Conservation (phyloP, 495 filamentous ascomycete species). For the Oidiodendron maius region DNA sequence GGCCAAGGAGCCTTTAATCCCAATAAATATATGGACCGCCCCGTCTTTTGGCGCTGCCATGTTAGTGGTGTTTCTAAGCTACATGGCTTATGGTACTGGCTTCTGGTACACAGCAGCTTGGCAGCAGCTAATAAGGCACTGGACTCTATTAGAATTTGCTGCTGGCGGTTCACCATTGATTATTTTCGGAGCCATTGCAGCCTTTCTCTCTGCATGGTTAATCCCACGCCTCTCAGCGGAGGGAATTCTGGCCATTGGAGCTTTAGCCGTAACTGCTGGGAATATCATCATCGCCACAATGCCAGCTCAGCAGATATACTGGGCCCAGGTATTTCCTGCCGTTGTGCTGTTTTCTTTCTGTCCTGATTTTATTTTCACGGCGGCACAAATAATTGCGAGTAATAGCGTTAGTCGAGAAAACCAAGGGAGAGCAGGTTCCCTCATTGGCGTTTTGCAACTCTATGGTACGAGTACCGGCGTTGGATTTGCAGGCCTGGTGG, state of each 20-base stretch:
- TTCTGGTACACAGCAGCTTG: slow-evolving; percentile 44
- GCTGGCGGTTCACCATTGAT: slow-evolving; percentile 37
- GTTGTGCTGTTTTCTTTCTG: slow-evolving; percentile 37
- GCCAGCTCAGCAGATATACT: slow-evolving; percentile 42
- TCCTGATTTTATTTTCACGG: slow-evolving; percentile 46
- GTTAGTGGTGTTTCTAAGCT: slow-evolving; percentile 42
- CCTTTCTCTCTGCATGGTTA: slow-evolving; percentile 37
- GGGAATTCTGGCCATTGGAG: slow-evolving; percentile 44
- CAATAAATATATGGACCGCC: slow-evolving; percentile 42
- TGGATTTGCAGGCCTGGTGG: slow-evolving; percentile 46
- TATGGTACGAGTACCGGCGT: slow-evolving; percentile 44
- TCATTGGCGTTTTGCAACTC: slow-evolving; percentile 40
- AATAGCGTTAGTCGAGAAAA: slow-evolving; percentile 41
- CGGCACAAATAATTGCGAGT: slow-evolving; percentile 49
- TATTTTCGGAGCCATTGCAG: slow-evolving; percentile 26
- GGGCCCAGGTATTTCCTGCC: slow-evolving; percentile 45
- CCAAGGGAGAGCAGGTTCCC: slow-evolving; percentile 43
- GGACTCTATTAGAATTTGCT: slow-evolving; percentile 37
- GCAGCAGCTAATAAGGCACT: slow-evolving; percentile 39
- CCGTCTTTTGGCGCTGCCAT: slow-evolving; percentile 43
- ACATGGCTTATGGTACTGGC: slow-evolving; percentile 44
- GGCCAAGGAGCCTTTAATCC: slow-evolving; percentile 40
- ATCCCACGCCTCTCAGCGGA: slow-evolving; percentile 42
- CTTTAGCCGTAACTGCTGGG: slow-evolving; percentile 30
- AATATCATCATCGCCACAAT: slow-evolving; percentile 41